Base-by-base conservation (phyloP, 1,139 yeast genomes). In the Hyphopichia buzzinii region DNA sequence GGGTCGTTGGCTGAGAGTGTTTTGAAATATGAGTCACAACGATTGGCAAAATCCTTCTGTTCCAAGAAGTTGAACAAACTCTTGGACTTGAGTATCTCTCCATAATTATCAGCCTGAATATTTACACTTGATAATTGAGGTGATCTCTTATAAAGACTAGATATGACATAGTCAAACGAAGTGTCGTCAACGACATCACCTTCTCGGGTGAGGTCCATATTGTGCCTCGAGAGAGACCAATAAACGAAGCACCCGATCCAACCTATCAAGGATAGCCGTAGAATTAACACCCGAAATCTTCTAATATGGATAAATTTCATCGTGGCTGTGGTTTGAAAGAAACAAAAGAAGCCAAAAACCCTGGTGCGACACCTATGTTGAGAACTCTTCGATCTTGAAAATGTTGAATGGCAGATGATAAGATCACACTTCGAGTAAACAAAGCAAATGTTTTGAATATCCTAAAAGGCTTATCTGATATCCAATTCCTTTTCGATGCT, bases 21-120 rank as follows among this genome's bases (percentile, higher is more conserved):
- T 14, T 19, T 16, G 34, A 39, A 39, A 25, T 39, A 39, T 17
- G 32, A 22, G 26, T 37, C 39, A 25, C 42, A 38, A 4, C 41
- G 23, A 11, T 31, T 14, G 10, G 23, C 22, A 33, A 37, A 37
- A 17, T 30, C 29, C 3, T 29, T 35, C 5, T 17, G 19, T 10
- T 24, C 28, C n/a, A 33, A 19, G 16, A 33, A 33, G 7, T 29
- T 16, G 19, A n/a, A 33, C 3, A 33, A 17, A 2, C 31, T 11
- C 8, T 3, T 23, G n/a, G 8, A 13, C 8, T 28, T 21, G 13
- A 29, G n/a, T 6, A 33, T 7, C 7, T 17, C 24, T 7, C 24
- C 14, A 29, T 33, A 33, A 23, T 28, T 28, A 12, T 19, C 14
- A 8, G 32, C 21, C 12, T 23, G 15, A 13, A 33, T 14, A 17